Percentiles rank a stretch among this genome's conserved stretches.
Evolutionary conservation across 495 filamentous ascomycete species (phyloP).

Genomic region (Tuber brumale): DNA sequence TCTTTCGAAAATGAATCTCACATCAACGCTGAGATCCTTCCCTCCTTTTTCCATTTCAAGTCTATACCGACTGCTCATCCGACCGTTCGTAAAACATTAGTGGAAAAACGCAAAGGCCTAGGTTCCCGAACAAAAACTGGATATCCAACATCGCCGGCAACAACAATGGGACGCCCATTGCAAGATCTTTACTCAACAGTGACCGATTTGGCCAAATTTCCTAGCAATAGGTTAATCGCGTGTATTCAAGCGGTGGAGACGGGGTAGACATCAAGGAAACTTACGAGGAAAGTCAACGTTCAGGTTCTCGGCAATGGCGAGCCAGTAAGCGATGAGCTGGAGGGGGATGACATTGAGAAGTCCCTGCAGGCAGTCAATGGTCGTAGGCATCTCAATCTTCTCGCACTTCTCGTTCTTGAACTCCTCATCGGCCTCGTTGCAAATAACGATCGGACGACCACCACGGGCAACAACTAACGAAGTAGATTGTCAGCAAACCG

Average conservation of each 20-base stretch:
- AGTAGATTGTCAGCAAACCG: constrained; percentile 1
- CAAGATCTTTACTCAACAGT: constrained; percentile 74
- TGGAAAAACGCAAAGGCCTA: background rate
- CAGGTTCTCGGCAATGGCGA: constrained; percentile 87
- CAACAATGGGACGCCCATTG: background rate
- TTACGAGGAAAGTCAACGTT: constrained; percentile 91
- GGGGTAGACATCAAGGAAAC: background rate
- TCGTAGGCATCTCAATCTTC: constrained; percentile 95
- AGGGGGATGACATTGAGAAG: constrained; percentile 96
- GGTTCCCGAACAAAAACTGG: background rate
- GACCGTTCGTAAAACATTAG: background rate
- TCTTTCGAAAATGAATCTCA: background rate
- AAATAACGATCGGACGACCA: constrained; percentile 96
- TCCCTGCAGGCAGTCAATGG: constrained; percentile 90
- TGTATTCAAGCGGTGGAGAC: background rate
- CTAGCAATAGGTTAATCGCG: constrained; percentile 26
- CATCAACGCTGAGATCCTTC: background rate
- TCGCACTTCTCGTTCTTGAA: constrained; percentile 80
- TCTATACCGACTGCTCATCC: background rate
- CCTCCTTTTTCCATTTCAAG: background rate
- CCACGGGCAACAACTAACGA: constrained; percentile 78
- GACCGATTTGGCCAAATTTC: constrained; percentile 94
- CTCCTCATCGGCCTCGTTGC: constrained; percentile 83
- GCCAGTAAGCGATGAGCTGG: constrained; percentile 97
- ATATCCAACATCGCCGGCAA: background rate